Evolutionary conservation across 148 eudicot genomes (phyloP), one percentile per base, ranked within the genome.

Genomic region (Chenopodium album): DNA sequence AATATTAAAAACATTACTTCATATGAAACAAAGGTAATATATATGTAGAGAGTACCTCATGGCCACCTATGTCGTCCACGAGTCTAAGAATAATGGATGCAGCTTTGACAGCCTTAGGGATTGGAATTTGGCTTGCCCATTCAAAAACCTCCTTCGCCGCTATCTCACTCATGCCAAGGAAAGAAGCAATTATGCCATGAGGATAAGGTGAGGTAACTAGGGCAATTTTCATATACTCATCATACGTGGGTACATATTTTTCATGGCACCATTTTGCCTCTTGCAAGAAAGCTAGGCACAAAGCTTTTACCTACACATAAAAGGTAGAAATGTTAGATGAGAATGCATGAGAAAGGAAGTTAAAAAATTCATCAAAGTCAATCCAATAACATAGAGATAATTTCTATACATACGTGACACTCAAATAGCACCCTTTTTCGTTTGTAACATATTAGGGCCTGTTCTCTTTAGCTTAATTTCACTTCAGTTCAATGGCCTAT

Each of bases 231-330:
- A 86, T 81, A 29, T 88, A 90, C 78, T 90, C 90, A 6, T 90
- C 88, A 13, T 81, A 75, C 32, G 82, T 85, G 4, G 90, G 89
- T 29, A 84, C 60, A 77, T 83, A 71, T 4, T 81, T 85, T 46
- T 65, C 31, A 6, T 88, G 73, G 19, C 79, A 78, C 92, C 92
- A 88, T 77, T 75, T 86, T 14, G 88, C 87, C 76, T 88, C 90
- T 60, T 81, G 77, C 47, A 86, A 23, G 78, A 86, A 88, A 0
- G 80, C 85, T 75, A n/a, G 77, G 9, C 78, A 76, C 67, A 80
- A 56, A 8, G 10, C 59, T 78, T 82, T 83, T 76, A 82, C 70
- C 92, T 90, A 6, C 37, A 1, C 44, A 41, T 41, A 41, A 41
- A 41, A 41, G 0, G 8, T 37, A 6, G 7, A 6, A 41, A 41